These are phyloP conservation scores for Cyberlindnera lachancei DNA, from an alignment of 805 yeast genomes.

Conservation along the genomic window DNA sequence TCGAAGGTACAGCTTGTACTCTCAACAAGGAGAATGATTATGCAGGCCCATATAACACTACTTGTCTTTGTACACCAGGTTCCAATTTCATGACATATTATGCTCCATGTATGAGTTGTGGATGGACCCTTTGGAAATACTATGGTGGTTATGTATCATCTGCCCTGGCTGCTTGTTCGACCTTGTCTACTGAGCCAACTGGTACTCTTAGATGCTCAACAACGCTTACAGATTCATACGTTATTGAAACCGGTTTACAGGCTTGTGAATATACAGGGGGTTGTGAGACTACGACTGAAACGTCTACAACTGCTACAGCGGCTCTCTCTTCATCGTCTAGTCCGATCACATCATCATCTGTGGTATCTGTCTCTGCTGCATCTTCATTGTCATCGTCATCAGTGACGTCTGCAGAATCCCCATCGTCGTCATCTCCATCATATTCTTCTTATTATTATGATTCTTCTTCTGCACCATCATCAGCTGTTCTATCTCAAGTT, in stretches of 20 bases:
- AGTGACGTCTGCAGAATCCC: too few relatives aligned
- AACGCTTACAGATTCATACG: constrained; percentile 16
- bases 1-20: constrained; percentile 25
- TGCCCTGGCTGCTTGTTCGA: constrained; percentile 26
- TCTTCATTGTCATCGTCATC: too few relatives aligned
- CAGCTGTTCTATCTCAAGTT: too few relatives aligned
- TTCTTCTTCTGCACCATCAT: too few relatives aligned
- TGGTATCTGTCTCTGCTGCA: constrained; percentile 1
- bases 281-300: constrained; percentile 3
- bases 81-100: constrained; percentile 23
- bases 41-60: constrained; percentile 24
- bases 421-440: too few relatives aligned
- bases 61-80: constrained; percentile 27
- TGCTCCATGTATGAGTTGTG: constrained; percentile 31
- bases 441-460: too few relatives aligned
- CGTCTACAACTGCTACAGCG: neutral
- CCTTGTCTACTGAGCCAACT: constrained; percentile 28
- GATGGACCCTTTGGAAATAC: constrained; percentile 33
- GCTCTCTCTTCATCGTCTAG: too few relatives aligned
- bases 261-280: constrained; percentile 8
- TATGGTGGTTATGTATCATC: constrained; percentile 26
- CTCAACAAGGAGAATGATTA: constrained; percentile 13
- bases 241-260: constrained; percentile 10
- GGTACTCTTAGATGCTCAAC: constrained; percentile 26
- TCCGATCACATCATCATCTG: neutral